phyloP scores from a whole-genome alignment of 768 basidiomycete species.

The Amanita molliuscula region DNA sequence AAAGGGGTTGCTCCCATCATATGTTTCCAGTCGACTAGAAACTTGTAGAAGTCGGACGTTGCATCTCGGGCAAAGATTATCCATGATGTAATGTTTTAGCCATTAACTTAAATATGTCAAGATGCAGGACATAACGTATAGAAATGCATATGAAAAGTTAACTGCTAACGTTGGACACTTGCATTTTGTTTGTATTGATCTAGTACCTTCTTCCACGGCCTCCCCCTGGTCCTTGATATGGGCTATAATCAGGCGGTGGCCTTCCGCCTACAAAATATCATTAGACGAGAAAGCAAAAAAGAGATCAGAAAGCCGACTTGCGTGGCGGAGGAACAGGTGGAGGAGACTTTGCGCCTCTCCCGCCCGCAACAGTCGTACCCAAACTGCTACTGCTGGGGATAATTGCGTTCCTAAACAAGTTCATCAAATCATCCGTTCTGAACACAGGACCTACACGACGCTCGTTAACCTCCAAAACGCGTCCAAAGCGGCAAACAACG shows the following conservation, averaged over 20 bases:
- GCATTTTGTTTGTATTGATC: not conserved
- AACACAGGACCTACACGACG: conserved; percentile 67
- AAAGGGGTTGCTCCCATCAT: too few species aligned
- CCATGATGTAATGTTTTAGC: too few species aligned
- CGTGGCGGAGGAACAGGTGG: conserved; percentile 47
- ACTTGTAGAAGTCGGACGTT: too few species aligned
- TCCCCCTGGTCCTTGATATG: conserved; percentile 10
- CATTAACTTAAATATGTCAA: too few species aligned
- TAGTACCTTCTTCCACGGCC: conserved; percentile 11
- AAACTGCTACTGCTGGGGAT: conserved; percentile 51
- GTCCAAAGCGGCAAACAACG: conserved; percentile 14
- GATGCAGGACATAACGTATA: too few species aligned
- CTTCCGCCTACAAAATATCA: not conserved
- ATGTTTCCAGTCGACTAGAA: too few species aligned
- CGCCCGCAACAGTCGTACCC: not conserved
- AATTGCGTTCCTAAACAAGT: conserved; percentile 69
- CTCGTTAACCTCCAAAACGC: conserved; percentile 1
- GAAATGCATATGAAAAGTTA: too few species aligned
- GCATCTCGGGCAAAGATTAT: too few species aligned
- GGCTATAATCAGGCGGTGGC: conserved; percentile 3
- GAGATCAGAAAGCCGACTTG: conserved; percentile 11
- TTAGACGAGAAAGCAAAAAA: conserved; percentile 47
- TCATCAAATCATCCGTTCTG: conserved; percentile 84
- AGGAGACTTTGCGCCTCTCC: conserved; percentile 34
- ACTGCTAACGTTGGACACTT: too few species aligned